A percentile compares a stretch with the other conserved stretches of the same genome.
Conservation (phyloP, 2,329 filamentous ascomycete genomes). For the Scleromitrula shiraiana region DNA sequence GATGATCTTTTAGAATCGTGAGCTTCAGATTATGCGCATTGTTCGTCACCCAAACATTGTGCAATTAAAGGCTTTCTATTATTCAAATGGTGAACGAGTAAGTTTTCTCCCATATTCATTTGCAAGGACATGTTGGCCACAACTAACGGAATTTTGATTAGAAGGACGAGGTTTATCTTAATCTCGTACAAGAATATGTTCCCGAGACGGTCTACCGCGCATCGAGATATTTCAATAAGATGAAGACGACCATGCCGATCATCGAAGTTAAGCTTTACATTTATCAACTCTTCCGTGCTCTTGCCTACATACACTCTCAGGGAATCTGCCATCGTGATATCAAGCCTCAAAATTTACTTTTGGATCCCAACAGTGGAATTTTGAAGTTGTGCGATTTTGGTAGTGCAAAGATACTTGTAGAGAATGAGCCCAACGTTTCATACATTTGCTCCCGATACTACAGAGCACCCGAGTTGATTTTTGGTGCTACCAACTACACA, state of each 20-base stretch:
- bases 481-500: constrained; percentile 98
- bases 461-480: constrained; percentile 94
- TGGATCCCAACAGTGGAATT: constrained; percentile 85
- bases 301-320: constrained; percentile 98
- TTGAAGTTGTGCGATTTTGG: constrained; percentile 98
- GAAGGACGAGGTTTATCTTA: constrained; percentile 99
- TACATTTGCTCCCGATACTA: constrained; percentile 99
- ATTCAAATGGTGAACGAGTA: constrained; percentile 97
- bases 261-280: constrained; percentile 99
- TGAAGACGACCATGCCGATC: constrained; percentile 99
- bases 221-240: constrained; percentile 98
- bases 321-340: constrained; percentile 99
- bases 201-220: constrained; percentile 97
- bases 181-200: constrained; percentile 95
- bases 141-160: constrained; percentile 32
- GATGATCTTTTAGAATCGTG: constrained; percentile 67
- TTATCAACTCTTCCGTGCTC: constrained; percentile 96
- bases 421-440: constrained; percentile 98
- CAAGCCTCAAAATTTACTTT: constrained; percentile 94
- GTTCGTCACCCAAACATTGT: constrained; percentile 98
- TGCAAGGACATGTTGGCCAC: neutral
- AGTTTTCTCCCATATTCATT: constrained; percentile 31
- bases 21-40: constrained; percentile 99
- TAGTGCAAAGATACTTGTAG: constrained; percentile 95
- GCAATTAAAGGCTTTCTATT: constrained; percentile 98